phyloP scores from a whole-genome alignment of 495 filamentous ascomycete genomes.

The Barbatosphaeria neglecta region DNA sequence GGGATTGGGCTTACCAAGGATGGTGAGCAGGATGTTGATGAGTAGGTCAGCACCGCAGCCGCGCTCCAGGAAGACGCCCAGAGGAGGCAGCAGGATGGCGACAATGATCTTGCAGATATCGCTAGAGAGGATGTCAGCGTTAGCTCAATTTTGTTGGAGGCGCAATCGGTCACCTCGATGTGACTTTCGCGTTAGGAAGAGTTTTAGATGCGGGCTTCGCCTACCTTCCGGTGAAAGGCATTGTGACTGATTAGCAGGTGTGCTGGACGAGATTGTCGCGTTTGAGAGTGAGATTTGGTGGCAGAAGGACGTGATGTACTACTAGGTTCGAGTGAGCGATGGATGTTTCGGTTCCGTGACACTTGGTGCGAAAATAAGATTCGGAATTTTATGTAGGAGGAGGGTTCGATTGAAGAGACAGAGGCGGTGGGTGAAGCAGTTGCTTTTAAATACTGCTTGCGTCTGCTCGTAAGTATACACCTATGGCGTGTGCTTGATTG shows the following conservation, averaged over 20 bases:
- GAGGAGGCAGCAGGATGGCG: slow-evolving; percentile 75
- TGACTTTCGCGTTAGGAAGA: too few relatives aligned
- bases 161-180: too few relatives aligned
- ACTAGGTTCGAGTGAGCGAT: background rate
- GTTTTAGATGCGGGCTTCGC: background rate
- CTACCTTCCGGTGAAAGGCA: slow-evolving; percentile 44
- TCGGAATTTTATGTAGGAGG: too few relatives aligned
- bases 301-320: background rate
- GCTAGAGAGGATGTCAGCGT: slow-evolving; percentile 26
- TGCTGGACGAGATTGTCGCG: background rate
- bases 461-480: background rate
- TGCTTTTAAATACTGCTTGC: too few relatives aligned
- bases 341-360: too few relatives aligned
- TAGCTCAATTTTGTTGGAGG: background rate
- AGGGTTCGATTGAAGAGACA: too few relatives aligned
- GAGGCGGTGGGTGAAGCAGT: background rate
- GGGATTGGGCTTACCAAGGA: slow-evolving; percentile 52
- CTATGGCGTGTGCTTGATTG: background rate
- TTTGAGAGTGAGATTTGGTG: background rate
- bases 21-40: slow-evolving; percentile 86
- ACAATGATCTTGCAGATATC: slow-evolving; percentile 91
- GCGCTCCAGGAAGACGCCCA: slow-evolving; percentile 81
- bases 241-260: slow-evolving; percentile 18
- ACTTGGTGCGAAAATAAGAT: too few relatives aligned
- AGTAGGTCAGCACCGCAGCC: slow-evolving; percentile 78